Evolutionary conservation across 495 filamentous ascomycete species (phyloP).

Genomic region (Penicillium psychrofluorescens): DNA sequence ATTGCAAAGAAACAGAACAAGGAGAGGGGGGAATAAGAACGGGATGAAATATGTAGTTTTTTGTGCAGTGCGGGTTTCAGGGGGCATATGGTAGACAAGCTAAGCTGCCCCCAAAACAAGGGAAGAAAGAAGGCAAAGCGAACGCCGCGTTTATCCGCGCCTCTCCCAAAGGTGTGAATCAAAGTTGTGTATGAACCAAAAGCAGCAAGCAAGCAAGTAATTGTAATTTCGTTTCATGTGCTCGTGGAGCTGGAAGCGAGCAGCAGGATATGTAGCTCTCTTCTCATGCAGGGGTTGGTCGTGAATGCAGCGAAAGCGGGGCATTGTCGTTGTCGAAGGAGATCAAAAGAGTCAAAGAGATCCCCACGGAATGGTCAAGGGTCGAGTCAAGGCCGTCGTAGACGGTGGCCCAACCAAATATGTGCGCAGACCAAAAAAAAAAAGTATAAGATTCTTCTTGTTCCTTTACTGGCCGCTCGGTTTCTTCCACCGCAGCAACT

Average conservation of each 20-base stretch:
- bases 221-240: too few relatives aligned
- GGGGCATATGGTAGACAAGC: background rate
- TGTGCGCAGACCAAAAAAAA: conserved; percentile 20
- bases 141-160: conserved; percentile 28
- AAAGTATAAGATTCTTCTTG: too few relatives aligned
- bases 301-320: too few relatives aligned
- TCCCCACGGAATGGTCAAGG: too few relatives aligned
- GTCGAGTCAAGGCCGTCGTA: conserved; percentile 4
- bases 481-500: conserved; percentile 68
- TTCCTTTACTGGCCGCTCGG: conserved; percentile 30
- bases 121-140: conserved; percentile 8
- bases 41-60: conserved; percentile 6
- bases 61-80: conserved; percentile 5
- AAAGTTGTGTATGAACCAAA: conserved; percentile 9
- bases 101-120: conserved; percentile 4
- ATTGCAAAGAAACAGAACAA: too few relatives aligned
- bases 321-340: conserved; percentile 2
- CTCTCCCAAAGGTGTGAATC: background rate
- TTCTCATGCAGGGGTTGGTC: conserved; percentile 3
- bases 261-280: background rate
- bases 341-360: background rate
- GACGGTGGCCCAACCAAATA: conserved; percentile 20
- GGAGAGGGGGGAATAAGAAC: too few relatives aligned
- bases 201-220: too few relatives aligned
- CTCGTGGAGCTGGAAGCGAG: background rate